phyloP scores from a whole-genome alignment of 2,329 filamentous ascomycete genomes.

The Ascochyta koolunga region DNA sequence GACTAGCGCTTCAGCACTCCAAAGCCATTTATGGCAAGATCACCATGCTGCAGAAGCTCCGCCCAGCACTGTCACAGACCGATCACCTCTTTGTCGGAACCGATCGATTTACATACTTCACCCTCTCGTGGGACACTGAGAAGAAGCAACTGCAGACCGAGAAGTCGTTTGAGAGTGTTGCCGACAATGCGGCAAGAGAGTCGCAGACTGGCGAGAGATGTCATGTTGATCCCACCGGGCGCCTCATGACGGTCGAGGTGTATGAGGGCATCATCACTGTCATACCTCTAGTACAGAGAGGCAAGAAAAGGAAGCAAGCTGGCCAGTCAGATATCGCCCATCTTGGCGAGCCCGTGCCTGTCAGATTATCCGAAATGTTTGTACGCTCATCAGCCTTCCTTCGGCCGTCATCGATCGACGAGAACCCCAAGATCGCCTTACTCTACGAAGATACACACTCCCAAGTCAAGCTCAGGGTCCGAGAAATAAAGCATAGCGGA shows the following conservation, averaged over 20 bases:
- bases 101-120: conserved; percentile 89
- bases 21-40: conserved; percentile 84
- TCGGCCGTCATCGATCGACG: conserved; percentile 57
- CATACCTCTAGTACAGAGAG: conserved; percentile 63
- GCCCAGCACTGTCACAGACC: conserved; percentile 72
- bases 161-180: conserved; percentile 64
- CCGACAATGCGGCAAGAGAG: conserved; percentile 69
- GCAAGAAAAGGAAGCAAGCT: conserved; percentile 55
- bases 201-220: conserved; percentile 83
- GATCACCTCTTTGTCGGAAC: conserved; percentile 94
- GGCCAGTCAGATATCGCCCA: conserved; percentile 58
- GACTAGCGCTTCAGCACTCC: conserved; percentile 66
- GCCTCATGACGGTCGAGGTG: conserved; percentile 69
- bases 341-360: conserved; percentile 66
- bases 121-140: conserved; percentile 76
- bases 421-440: conserved; percentile 66
- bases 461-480: conserved; percentile 60
- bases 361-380: conserved; percentile 70
- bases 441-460: conserved; percentile 69
- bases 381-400: conserved; percentile 71
- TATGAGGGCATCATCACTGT: conserved; percentile 72
- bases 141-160: conserved; percentile 60
- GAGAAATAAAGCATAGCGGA: conserved; percentile 59
- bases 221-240: conserved; percentile 79
- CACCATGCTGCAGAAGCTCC: conserved; percentile 80